Evolutionary conservation across 768 basidiomycete species (phyloP).

Genomic region (Pulveroboletus ravenelii): DNA sequence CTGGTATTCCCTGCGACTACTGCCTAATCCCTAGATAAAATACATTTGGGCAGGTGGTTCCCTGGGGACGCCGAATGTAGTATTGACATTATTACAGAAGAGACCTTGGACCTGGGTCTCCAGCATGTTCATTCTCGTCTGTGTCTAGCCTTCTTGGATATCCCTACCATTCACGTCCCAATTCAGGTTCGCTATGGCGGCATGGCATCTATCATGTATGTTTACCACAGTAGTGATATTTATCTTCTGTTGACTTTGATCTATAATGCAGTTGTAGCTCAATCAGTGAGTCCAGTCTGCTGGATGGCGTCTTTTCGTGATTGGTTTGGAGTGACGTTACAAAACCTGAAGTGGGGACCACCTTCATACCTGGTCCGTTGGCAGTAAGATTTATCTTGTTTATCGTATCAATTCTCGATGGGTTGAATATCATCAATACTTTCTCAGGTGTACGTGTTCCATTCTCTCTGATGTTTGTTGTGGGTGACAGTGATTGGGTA

Average conservation of each 20-base stretch:
- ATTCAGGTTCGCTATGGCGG: slow-evolving; percentile 11
- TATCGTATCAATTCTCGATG: not conserved
- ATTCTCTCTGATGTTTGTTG: not conserved
- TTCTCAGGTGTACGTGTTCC: slow-evolving; percentile 4
- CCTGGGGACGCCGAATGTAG: not conserved
- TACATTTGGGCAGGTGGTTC: slow-evolving; percentile 6
- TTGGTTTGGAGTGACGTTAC: not conserved
- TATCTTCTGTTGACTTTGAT: not conserved
- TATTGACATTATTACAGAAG: not conserved
- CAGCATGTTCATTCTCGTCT: not conserved
- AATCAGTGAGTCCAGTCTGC: not conserved
- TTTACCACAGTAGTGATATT: not conserved
- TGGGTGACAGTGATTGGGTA: not conserved
- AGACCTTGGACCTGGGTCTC: not conserved
- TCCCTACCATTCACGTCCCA: not conserved
- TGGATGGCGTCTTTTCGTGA: not conserved
- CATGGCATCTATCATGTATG: slow-evolving; percentile 1
- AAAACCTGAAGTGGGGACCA: not conserved
- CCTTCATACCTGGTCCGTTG: slow-evolving; percentile 6
- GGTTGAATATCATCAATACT: not conserved
- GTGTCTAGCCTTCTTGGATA: not conserved
- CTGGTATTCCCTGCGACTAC: not conserved
- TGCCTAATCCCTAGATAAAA: not conserved
- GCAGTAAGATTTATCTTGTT: not conserved
- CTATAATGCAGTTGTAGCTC: not conserved